Base-by-base conservation (phyloP, 129 eudicot genomes). In the Chrysanthemum seticuspe region DNA sequence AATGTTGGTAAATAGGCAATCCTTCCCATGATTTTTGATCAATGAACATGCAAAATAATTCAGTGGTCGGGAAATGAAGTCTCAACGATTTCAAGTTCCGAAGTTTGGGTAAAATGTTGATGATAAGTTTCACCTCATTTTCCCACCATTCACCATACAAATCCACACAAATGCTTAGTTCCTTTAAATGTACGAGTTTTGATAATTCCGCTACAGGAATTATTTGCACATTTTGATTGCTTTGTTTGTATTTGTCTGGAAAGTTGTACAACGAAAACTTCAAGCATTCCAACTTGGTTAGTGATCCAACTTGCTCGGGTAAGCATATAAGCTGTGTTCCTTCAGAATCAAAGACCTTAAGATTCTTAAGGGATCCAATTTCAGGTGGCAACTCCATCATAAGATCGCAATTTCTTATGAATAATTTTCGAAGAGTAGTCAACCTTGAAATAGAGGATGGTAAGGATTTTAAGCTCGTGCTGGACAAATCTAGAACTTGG, bases 401-500 rank as follows among this genome's bases (percentile, higher is more conserved):
- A 14, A 72, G 66, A 8, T 47, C 25, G 31, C 85, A 82, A 14
- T 64, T 48, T 72, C 70, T 68, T 14, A 77, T 34, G 36, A 65
- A 62, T 18, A 82, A 67, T 58, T 74, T 64, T 8, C 50, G 62
- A 0, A 82, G 75, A 44, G 40, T 8, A 51, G 50, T 36, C 34
- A 82, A 66, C 31, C 25, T 77, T 5, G 76, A 77, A 67, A 82
- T 56, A 44, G 79, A 72, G 16, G 70, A 34, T 19, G 78, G 74
- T 56, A 82, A 47, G n/a, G n/a, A 18, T 36, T 53, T 56, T 10
- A 82, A 73, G 66, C 75, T 70, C 13, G 83, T 82, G 40, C 36
- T 49, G 14, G 82, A 77, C 21, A 82, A 31, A 79, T 82, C 65
- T 7, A 82, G 45, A 53, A 74, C 80, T 78, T 70, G 49, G 31